phyloP scores from a whole-genome alignment of 371 early-diverging fungal genomes.

The Mucor mucedo region DNA sequence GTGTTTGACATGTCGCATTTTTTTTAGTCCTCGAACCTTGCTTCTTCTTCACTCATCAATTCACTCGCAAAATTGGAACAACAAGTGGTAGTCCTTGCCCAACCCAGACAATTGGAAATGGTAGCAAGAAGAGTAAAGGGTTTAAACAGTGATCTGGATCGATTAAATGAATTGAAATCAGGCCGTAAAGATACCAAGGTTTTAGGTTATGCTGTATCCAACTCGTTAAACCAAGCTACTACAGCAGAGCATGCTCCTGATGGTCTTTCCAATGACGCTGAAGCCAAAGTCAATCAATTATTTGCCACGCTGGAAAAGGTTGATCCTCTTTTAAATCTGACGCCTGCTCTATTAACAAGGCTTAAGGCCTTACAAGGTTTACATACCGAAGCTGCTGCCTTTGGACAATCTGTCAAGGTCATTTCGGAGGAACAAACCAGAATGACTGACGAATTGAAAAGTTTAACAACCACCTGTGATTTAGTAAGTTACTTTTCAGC shows the following conservation, averaged over 20 bases:
- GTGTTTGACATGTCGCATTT: not conserved
- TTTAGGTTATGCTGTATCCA: conserved; percentile 29
- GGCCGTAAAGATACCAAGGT: conserved; percentile 53
- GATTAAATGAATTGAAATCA: conserved; percentile 70
- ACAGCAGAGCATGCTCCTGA: conserved; percentile 23
- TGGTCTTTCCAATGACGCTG: conserved; percentile 25
- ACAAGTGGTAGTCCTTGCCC: conserved; percentile 76
- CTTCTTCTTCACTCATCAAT: conserved; percentile 61
- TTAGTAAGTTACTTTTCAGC: conserved; percentile 31
- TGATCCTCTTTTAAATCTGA: conserved; percentile 79
- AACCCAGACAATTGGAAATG: conserved; percentile 81
- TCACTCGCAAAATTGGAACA: conserved; percentile 80
- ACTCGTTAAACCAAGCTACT: conserved; percentile 7
- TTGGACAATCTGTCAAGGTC: conserved; percentile 75
- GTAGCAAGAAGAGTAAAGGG: conserved; percentile 74
- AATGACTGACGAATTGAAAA: conserved; percentile 71
- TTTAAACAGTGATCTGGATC: conserved; percentile 75
- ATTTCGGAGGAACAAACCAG: conserved; percentile 76
- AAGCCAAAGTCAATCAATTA: conserved; percentile 45
- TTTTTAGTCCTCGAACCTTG: conserved; percentile 42
- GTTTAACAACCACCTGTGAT: conserved; percentile 63
- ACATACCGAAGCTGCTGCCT: conserved; percentile 84
- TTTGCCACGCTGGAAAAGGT: conserved; percentile 75
- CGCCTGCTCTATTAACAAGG: conserved; percentile 82
- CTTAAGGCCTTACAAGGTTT: conserved; percentile 79